A percentile compares a stretch with the other conserved stretches of the same genome.
Evolutionary conservation across 2,329 filamentous ascomycete species (phyloP).

Genomic region (Bimuria novae-zelandiae): DNA sequence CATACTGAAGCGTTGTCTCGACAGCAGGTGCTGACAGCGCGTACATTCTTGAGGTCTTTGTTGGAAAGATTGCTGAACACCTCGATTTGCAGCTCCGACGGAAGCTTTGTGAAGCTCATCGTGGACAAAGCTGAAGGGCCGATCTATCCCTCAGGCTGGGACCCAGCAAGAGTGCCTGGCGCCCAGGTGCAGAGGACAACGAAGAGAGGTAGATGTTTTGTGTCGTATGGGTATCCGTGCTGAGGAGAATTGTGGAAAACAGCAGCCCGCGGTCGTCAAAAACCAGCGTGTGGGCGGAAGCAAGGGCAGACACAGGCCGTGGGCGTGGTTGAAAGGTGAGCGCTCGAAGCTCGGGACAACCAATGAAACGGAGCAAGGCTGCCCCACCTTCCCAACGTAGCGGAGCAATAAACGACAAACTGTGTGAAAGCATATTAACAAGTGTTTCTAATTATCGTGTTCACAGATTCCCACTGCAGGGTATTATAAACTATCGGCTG

Average conservation of each 20-base stretch:
- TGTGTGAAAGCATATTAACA: too few species aligned
- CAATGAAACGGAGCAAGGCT: background rate
- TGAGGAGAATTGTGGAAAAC: too few species aligned
- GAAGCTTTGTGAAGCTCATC: constrained; percentile 23
- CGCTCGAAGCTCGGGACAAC: background rate
- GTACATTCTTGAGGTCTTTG: constrained; percentile 29
- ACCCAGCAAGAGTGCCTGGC: too few species aligned
- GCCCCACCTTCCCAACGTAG: background rate
- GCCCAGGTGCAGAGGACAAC: too few species aligned
- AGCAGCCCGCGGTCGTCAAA: too few species aligned
- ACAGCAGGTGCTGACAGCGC: constrained; percentile 25
- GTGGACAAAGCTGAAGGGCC: background rate
- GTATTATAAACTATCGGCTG: too few species aligned
- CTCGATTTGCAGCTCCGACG: constrained; percentile 35
- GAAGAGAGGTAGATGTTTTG: too few species aligned
- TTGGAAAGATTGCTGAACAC: constrained; percentile 31
- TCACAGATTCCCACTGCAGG: too few species aligned
- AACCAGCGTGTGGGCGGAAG: too few species aligned
- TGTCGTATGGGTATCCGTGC: too few species aligned
- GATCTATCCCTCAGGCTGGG: too few species aligned
- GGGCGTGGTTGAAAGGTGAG: background rate
- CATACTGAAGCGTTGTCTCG: constrained; percentile 29
- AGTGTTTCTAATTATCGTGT: too few species aligned
- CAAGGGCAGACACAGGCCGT: background rate
- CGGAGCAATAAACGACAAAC: background rate